phyloP scores from a whole-genome alignment of 2,329 filamentous ascomycete genomes.

The Trichoderma gracile region DNA sequence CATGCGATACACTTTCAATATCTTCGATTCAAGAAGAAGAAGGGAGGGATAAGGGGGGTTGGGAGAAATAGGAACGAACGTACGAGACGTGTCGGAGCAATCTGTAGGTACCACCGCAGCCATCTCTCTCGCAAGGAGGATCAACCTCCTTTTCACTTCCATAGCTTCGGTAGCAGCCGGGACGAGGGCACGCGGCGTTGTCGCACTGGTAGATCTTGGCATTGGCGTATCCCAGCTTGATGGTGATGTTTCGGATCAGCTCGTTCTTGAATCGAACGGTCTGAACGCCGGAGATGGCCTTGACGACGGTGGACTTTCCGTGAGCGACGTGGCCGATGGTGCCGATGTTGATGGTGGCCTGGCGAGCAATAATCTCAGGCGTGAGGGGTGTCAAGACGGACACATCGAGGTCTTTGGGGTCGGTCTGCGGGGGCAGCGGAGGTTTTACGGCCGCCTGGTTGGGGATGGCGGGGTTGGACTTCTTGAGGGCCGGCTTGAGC shows the following conservation, averaged over 20 bases:
- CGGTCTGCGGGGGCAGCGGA: constrained; percentile 79
- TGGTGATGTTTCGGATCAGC: constrained; percentile 97
- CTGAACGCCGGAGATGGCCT: constrained; percentile 98
- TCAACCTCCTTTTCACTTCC: constrained; percentile 99
- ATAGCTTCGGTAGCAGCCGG: constrained; percentile 94
- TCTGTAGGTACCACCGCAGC: constrained; percentile 83
- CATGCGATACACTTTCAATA: not conserved
- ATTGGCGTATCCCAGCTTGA: constrained; percentile 99
- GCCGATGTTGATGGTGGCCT: constrained; percentile 98
- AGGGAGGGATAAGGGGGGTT: not conserved
- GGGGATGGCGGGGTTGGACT: constrained; percentile 56
- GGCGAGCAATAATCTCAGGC: constrained; percentile 93
- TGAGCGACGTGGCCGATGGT: constrained; percentile 98
- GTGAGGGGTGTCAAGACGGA: constrained; percentile 79
- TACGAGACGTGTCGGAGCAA: constrained; percentile 90
- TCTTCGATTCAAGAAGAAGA: not conserved
- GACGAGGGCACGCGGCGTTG: constrained; percentile 84
- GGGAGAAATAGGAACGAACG: constrained; percentile 45
- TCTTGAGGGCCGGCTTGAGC: constrained; percentile 85
- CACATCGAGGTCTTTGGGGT: constrained; percentile 86
- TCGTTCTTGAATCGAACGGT: constrained; percentile 99
- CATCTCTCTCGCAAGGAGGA: constrained; percentile 90
- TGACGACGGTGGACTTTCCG: constrained; percentile 98
- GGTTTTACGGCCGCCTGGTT: constrained; percentile 57
- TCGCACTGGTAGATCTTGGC: constrained; percentile 99